A percentile compares a stretch with the other conserved stretches of the same genome.
Conservation (phyloP, 768 basidiomycete species). For the Suillus decipiens region DNA sequence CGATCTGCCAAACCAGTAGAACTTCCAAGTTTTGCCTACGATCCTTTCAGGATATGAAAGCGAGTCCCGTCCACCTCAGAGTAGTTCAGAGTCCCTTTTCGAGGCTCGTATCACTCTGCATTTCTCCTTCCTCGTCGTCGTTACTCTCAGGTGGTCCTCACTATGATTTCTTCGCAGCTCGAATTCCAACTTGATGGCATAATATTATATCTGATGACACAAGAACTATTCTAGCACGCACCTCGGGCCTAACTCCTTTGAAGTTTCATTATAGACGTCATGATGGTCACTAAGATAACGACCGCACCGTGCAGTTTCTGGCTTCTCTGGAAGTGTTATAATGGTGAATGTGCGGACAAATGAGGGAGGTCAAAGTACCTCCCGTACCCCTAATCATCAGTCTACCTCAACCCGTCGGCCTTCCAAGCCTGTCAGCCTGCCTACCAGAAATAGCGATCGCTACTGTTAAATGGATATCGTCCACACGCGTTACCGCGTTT, state of each 20-base stretch:
- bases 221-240: too few relatives aligned
- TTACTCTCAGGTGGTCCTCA: not conserved
- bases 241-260: not conserved
- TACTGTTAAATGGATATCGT: not conserved
- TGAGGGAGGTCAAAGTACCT: not conserved
- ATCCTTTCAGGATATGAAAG: not conserved
- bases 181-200: not conserved
- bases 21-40: not conserved
- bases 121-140: not conserved
- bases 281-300: not conserved
- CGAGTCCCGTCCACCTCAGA: not conserved
- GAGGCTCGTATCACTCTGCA: not conserved
- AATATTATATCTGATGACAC: too few relatives aligned
- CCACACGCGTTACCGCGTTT: not conserved
- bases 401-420: not conserved
- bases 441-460: not conserved
- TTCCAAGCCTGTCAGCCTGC: not conserved
- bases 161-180: not conserved
- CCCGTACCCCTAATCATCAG: too few relatives aligned
- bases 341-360: not conserved
- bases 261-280: not conserved
- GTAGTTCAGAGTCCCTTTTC: not conserved
- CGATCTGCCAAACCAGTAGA: not conserved
- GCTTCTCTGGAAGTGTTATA: not conserved
- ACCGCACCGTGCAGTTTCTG: not conserved